A percentile compares a stretch with the other conserved stretches of the same genome.
phyloP scores from a whole-genome alignment of 176 grass and related monocot species.

The Musa schizocarpa region DNA sequence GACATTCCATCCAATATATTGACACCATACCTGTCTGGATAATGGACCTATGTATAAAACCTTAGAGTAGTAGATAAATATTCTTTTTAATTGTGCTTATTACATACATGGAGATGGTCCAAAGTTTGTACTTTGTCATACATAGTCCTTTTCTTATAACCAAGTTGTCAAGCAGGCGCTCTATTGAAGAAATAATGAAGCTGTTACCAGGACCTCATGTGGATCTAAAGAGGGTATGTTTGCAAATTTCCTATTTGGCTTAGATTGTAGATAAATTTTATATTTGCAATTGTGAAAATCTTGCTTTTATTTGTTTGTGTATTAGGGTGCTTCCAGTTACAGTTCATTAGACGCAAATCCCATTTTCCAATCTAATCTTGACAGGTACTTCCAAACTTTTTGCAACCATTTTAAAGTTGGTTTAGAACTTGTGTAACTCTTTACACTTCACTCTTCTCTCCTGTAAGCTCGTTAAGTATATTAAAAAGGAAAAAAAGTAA shows the following conservation, averaged over 20 bases:
- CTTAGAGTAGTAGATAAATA: no score
- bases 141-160: neutral
- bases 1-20: no score
- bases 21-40: no score
- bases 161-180: constrained; percentile 49
- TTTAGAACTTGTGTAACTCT: neutral
- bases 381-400: constrained; percentile 38
- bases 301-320: constrained; percentile 15
- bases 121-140: neutral
- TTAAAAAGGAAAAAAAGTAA: no score
- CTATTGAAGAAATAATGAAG: constrained; percentile 86
- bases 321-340: constrained; percentile 29
- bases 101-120: neutral
- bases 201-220: constrained; percentile 78
- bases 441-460: no score
- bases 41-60: no score
- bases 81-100: neutral
- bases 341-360: constrained; percentile 28
- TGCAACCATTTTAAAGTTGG: neutral
- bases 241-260: neutral
- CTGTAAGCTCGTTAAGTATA: no score
- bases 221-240: constrained; percentile 78
- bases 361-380: constrained; percentile 41
- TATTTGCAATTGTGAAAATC: neutral
- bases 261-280: neutral